phyloP scores from a whole-genome alignment of 768 basidiomycete species.

The Leccinum barrowsii region DNA sequence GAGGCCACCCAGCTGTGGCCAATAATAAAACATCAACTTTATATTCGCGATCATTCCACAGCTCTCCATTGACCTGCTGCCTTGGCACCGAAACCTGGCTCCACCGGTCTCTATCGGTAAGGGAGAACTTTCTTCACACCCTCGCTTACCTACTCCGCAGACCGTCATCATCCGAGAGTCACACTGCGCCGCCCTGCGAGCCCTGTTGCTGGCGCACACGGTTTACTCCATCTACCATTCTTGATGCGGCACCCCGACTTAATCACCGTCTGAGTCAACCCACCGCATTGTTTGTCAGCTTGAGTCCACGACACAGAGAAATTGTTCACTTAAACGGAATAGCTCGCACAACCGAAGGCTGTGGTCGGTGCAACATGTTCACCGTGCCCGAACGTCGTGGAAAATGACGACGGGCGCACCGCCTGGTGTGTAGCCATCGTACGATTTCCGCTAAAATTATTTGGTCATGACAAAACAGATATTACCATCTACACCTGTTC shows the following conservation, averaged over 20 bases:
- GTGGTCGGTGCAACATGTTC: slow-evolving; percentile 1
- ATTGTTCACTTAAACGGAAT: neutral
- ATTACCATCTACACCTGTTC: neutral
- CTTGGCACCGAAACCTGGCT: neutral
- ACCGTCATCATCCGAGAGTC: too few species aligned
- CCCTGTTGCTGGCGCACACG: neutral
- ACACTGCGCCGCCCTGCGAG: too few species aligned
- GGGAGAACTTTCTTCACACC: neutral
- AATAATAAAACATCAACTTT: neutral
- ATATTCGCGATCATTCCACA: neutral
- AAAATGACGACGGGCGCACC: neutral
- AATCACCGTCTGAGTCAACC: neutral
- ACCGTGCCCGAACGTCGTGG: neutral
- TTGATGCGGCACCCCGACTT: neutral
- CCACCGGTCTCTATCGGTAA: neutral
- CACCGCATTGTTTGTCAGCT: neutral
- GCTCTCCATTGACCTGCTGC: neutral
- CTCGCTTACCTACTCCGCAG: too few species aligned
- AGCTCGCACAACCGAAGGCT: neutral
- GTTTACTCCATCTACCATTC: neutral
- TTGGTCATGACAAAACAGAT: neutral
- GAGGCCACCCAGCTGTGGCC: slow-evolving; percentile 9
- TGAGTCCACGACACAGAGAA: neutral
- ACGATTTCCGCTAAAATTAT: neutral
- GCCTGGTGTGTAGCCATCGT: neutral